Evolutionary conservation across 352 stramenopile genomes (phyloP), one percentile per base, ranked within the genome.

Genomic region (Phytophthora gonapodyides): DNA sequence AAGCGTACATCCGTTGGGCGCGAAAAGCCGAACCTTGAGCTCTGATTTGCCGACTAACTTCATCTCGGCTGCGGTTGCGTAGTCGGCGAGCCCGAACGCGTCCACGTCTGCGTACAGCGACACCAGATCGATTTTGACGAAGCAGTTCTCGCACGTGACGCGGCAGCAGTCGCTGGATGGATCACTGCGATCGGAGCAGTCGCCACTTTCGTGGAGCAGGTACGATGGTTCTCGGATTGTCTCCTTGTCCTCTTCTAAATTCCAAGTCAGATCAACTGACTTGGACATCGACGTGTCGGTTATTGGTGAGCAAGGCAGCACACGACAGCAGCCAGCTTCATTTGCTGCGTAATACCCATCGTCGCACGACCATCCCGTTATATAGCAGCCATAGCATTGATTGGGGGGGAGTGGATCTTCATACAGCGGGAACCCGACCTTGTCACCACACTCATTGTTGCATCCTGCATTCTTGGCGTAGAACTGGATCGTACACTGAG

Each of bases 141-240:
- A 49, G 11, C 42, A 49, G 11, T 49, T 17, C 19, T 49, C 42
- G 42, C 42, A 49, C 10, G 42, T 49, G 21, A 49, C 19, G 19
- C 42, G 42, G 42, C 42, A 49, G 42, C 42, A 49, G 7, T 49
- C 42, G 15, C 17, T 49, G 2, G 42, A 27, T 3, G 42, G 17
- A n/a, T n/a, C n/a, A n/a, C n/a, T n/a, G n/a, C n/a, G n/a, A n/a
- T n/a, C n/a, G n/a, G n/a, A n/a, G n/a, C n/a, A n/a, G n/a, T n/a
- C n/a, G n/a, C n/a, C n/a, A n/a, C n/a, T n/a, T n/a, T n/a, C n/a
- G n/a, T n/a, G n/a, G n/a, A n/a, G n/a, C n/a, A n/a, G n/a, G n/a
- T n/a, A n/a, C n/a, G n/a, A n/a, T n/a, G n/a, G n/a, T n/a, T n/a
- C n/a, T n/a, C n/a, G n/a, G n/a, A n/a, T n/a, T n/a, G n/a, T n/a